Conservation (phyloP, 2,329 filamentous ascomycete genomes). For the Monilinia vaccinii-corymbosi region DNA sequence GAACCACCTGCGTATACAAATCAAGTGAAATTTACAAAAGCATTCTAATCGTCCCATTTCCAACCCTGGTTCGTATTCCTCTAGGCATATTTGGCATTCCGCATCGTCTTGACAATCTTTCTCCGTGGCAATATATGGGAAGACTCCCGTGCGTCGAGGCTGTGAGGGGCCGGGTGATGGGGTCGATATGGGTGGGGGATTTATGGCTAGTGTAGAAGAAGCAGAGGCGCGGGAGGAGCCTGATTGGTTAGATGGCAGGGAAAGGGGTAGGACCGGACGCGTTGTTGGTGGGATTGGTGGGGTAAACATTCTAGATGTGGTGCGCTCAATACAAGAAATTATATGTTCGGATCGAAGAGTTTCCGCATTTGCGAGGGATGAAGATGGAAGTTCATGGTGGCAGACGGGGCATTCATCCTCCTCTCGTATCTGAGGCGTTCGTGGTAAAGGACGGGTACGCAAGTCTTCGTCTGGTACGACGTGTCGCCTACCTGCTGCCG, state of each 20-base stretch:
- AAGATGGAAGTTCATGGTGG: slow-evolving; percentile 58
- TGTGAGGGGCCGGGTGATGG: not conserved
- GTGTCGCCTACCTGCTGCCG: slow-evolving; percentile 4
- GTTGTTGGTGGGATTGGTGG: slow-evolving; percentile 12
- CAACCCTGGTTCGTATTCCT: slow-evolving; percentile 54
- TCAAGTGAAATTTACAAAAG: slow-evolving; percentile 53
- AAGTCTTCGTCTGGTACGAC: slow-evolving; percentile 8
- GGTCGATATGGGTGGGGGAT: slow-evolving; percentile 15
- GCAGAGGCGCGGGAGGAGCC: slow-evolving; percentile 18
- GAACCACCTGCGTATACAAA: slow-evolving; percentile 56
- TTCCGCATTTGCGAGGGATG: slow-evolving; percentile 44
- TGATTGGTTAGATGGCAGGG: slow-evolving; percentile 17
- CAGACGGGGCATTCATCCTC: slow-evolving; percentile 77
- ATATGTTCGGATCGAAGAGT: slow-evolving; percentile 49
- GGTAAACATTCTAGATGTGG: slow-evolving; percentile 11
- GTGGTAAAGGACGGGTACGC: slow-evolving; percentile 14
- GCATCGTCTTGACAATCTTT: slow-evolving; percentile 61
- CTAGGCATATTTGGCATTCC: slow-evolving; percentile 59
- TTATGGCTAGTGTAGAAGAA: slow-evolving; percentile 17
- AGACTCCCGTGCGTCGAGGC: slow-evolving; percentile 47
- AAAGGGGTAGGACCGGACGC: slow-evolving; percentile 4
- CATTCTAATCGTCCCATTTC: slow-evolving; percentile 59
- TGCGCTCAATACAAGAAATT: slow-evolving; percentile 40
- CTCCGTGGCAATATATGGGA: slow-evolving; percentile 54
- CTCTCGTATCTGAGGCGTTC: slow-evolving; percentile 44